Conservation (phyloP, 2,329 filamentous ascomycete species). For the Coniochaeta hoffmannii region DNA sequence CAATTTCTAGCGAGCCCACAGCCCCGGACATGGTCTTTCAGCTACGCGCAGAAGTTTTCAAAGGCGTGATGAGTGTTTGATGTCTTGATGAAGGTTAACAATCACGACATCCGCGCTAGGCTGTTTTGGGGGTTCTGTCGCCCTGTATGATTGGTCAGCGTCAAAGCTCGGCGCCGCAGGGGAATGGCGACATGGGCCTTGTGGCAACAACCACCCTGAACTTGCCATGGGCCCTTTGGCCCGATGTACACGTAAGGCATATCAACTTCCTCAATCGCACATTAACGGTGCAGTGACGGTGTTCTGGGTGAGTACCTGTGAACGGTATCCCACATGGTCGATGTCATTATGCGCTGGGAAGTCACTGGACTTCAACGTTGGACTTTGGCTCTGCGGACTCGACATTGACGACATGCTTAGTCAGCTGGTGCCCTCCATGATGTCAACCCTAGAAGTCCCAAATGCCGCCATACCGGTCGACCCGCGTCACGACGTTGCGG, state of each 20-base stretch:
- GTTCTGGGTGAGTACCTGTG: too few relatives aligned
- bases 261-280: too few relatives aligned
- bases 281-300: too few relatives aligned
- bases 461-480: not conserved
- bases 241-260: not conserved
- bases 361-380: not conserved
- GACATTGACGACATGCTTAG: not conserved
- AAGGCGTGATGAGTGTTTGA: conserved; percentile 1
- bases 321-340: too few relatives aligned
- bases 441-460: not conserved
- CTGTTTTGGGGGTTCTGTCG: not conserved
- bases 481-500: not conserved
- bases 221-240: not conserved
- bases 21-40: not conserved
- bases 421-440: not conserved
- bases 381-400: not conserved
- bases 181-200: not conserved
- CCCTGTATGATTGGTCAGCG: not conserved
- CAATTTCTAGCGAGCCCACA: not conserved
- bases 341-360: not conserved
- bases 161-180: not conserved
- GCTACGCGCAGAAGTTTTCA: not conserved
- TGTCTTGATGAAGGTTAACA: conserved; percentile 1
- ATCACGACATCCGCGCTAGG: conserved; percentile 5
- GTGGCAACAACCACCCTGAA: not conserved